Conservation (phyloP, 2,329 filamentous ascomycete species). For the Nemania sp. region DNA sequence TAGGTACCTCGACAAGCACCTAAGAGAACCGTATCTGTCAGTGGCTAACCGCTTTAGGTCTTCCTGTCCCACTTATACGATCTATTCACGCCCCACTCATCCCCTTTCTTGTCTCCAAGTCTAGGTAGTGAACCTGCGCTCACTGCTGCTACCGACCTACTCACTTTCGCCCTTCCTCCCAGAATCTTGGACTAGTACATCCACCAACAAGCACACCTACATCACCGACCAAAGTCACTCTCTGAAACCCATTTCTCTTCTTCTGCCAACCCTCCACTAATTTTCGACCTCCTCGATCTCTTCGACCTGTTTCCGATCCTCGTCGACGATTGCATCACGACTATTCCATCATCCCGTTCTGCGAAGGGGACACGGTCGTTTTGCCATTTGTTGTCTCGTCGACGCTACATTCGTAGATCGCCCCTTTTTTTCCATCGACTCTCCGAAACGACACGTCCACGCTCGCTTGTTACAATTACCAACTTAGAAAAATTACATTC, state of each 20-base stretch:
- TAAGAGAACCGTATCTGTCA: neutral
- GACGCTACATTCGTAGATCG: constrained; percentile 14
- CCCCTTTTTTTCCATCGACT: constrained; percentile 15
- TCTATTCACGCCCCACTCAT: constrained; percentile 20
- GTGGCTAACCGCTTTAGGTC: constrained; percentile 10
- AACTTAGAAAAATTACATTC: constrained; percentile 2
- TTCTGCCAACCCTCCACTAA: constrained; percentile 34
- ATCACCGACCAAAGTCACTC: constrained; percentile 40
- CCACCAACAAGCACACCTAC: constrained; percentile 29
- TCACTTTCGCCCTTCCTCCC: constrained; percentile 27
- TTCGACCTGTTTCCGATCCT: constrained; percentile 21
- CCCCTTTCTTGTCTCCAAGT: constrained; percentile 35
- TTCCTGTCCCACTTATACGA: constrained; percentile 15
- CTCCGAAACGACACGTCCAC: constrained; percentile 26
- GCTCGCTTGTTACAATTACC: constrained; percentile 26
- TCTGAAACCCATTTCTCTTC: constrained; percentile 36
- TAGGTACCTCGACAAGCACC: too few species aligned
- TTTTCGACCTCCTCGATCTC: constrained; percentile 28
- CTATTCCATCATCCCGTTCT: constrained; percentile 34
- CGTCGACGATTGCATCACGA: constrained; percentile 31
- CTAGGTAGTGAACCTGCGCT: too few species aligned
- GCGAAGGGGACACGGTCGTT: constrained; percentile 36
- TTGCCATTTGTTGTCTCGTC: constrained; percentile 18
- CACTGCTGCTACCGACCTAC: too few species aligned
- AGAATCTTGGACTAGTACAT: constrained; percentile 19